Evolutionary conservation across 257 asterid species (phyloP).

Genomic region (Forsythia suspensa): DNA sequence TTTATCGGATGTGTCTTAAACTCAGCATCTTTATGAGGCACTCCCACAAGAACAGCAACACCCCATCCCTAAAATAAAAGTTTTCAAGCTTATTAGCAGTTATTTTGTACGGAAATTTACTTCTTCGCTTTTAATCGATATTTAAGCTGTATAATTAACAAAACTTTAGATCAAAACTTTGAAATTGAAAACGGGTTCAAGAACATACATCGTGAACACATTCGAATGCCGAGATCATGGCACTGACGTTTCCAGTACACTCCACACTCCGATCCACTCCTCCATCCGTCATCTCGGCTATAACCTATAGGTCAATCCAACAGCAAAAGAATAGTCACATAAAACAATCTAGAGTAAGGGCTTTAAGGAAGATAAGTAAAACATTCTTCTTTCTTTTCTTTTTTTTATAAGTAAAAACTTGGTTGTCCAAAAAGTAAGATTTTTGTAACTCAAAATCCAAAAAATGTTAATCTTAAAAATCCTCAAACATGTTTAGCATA

Average conservation of each 20-base stretch:
- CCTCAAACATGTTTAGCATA: too few relatives aligned
- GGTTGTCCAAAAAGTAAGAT: too few relatives aligned
- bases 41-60: conserved; percentile 62
- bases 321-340: not conserved
- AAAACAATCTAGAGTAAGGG: not conserved
- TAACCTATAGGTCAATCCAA: conserved; percentile 19
- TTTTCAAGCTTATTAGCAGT: not conserved
- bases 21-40: conserved; percentile 46
- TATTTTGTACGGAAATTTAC: too few relatives aligned
- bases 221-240: conserved; percentile 48
- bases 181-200: not conserved
- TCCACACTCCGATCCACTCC: conserved; percentile 52
- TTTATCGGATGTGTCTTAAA: conserved; percentile 53
- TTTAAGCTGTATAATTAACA: not conserved
- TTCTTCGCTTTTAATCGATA: too few relatives aligned
- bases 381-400: too few relatives aligned
- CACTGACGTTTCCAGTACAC: conserved; percentile 38
- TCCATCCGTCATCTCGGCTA: conserved; percentile 43
- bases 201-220: conserved; percentile 52
- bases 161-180: not conserved
- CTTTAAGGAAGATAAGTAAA: not conserved
- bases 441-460: too few relatives aligned
- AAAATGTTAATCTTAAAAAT: too few relatives aligned
- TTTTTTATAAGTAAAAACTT: too few relatives aligned
- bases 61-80: conserved; percentile 48